Conservation (phyloP, 129 eudicot genomes). For the Rutidosis leptorrhynchoides region DNA sequence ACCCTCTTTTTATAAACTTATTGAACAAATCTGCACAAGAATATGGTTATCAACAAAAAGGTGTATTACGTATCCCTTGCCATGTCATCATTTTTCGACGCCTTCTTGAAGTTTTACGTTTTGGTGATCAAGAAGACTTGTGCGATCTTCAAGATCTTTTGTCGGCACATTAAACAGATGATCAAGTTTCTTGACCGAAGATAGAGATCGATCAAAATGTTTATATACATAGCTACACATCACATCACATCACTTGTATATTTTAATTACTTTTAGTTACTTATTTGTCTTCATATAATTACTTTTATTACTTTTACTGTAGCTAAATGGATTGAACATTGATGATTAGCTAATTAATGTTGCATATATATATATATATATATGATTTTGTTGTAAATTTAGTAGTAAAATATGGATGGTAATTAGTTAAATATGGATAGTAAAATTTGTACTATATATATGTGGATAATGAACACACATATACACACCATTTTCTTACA, state of each 20-base stretch:
- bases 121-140: slow-evolving; percentile 33
- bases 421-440: too few species aligned
- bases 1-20: slow-evolving; percentile 64
- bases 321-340: background rate
- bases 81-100: slow-evolving; percentile 58
- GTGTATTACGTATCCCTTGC: slow-evolving; percentile 75
- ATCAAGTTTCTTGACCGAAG: background rate
- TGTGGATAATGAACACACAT: too few species aligned
- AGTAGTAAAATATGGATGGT: too few species aligned
- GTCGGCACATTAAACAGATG: background rate
- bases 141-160: slow-evolving; percentile 12
- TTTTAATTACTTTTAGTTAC: background rate
- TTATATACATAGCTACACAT: too few species aligned
- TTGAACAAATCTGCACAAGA: slow-evolving; percentile 77
- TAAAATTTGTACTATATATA: too few species aligned
- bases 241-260: too few species aligned
- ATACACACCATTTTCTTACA: too few species aligned
- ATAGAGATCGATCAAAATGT: background rate
- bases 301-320: background rate
- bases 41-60: slow-evolving; percentile 79
- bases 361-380: too few species aligned
- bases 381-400: too few species aligned
- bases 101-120: slow-evolving; percentile 47
- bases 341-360: background rate
- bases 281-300: background rate